Conservation (phyloP, 2,329 filamentous ascomycete genomes). For the Aspergillus novofumigatus region DNA sequence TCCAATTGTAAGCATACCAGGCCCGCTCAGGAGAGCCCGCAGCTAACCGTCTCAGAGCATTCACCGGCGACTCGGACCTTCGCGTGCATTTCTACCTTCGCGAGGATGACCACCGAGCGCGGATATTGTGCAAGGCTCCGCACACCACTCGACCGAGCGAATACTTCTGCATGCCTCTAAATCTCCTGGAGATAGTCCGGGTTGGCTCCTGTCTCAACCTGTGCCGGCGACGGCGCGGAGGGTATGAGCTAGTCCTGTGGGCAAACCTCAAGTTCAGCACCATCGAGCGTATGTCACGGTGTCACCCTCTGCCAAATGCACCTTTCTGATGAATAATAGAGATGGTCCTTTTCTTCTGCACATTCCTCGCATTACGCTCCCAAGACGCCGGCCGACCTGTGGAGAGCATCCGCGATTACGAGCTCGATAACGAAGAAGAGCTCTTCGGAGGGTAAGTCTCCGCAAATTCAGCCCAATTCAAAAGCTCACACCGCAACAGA, state of each 20-base stretch:
- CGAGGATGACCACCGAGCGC: constrained; percentile 47
- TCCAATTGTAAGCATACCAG: constrained; percentile 32
- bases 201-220: constrained; percentile 37
- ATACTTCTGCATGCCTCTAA: constrained; percentile 50
- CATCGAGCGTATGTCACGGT: constrained; percentile 46
- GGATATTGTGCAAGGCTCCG: constrained; percentile 51
- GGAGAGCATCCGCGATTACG: constrained; percentile 44
- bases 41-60: constrained; percentile 32
- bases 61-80: constrained; percentile 44
- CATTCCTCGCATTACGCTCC: constrained; percentile 54
- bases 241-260: constrained; percentile 48
- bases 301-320: neutral
- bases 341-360: constrained; percentile 56
- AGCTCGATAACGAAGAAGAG: constrained; percentile 46
- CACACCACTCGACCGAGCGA: constrained; percentile 38
- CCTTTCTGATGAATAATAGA: constrained; percentile 28
- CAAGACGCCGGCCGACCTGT: constrained; percentile 47
- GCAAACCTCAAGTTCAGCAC: constrained; percentile 51
- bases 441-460: constrained; percentile 47
- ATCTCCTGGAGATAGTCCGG: constrained; percentile 39
- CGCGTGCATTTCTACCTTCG: constrained; percentile 51
- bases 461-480: accelerated
- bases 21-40: neutral
- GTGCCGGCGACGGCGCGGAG: constrained; percentile 32
- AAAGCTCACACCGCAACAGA: constrained; percentile 28